Conservation (phyloP, 2,329 filamentous ascomycete species). For the Mariannaea sp. region DNA sequence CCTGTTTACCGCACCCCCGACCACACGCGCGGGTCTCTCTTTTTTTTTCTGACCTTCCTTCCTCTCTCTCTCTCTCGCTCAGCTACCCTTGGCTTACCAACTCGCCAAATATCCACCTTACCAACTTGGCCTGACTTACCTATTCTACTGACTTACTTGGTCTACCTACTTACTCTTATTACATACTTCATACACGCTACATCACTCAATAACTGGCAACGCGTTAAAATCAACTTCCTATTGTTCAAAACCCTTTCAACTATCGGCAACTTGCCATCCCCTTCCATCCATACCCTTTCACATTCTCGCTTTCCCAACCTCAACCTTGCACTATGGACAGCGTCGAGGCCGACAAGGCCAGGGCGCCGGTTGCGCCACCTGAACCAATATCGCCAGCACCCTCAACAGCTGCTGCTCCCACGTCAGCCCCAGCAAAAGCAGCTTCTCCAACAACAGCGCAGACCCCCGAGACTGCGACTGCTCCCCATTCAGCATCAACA, state of each 20-base stretch:
- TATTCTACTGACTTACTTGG: no score
- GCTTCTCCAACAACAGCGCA: constrained; percentile 30
- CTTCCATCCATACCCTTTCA: constrained; percentile 2
- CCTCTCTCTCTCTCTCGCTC: constrained; percentile 17
- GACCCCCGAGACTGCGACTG: constrained; percentile 31
- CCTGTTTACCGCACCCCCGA: constrained; percentile 26
- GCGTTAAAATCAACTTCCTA: constrained; percentile 13
- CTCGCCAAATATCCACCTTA: background rate
- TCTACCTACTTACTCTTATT: no score
- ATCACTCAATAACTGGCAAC: constrained; percentile 1
- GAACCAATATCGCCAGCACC: constrained; percentile 37
- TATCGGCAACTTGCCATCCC: constrained; percentile 11
- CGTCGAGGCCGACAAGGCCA: constrained; percentile 34
- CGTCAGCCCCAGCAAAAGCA: constrained; percentile 25
- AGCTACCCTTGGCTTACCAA: background rate
- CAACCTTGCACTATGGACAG: constrained; percentile 32
- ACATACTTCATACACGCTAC: constrained; percentile 17
- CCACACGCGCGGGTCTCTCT: constrained; percentile 8
- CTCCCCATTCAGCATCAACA: constrained; percentile 19
- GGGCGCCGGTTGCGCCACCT: constrained; percentile 33
- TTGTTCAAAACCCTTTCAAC: constrained; percentile 6
- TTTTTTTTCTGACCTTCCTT: constrained; percentile 12
- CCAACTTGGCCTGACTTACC: background rate
- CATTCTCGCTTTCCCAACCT: background rate
- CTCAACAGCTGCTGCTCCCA: constrained; percentile 29